A percentile compares a stretch with the other conserved stretches of the same genome.
Conservation (phyloP, 192 early-diverging fungal genomes). For the Coemansia sp. region DNA sequence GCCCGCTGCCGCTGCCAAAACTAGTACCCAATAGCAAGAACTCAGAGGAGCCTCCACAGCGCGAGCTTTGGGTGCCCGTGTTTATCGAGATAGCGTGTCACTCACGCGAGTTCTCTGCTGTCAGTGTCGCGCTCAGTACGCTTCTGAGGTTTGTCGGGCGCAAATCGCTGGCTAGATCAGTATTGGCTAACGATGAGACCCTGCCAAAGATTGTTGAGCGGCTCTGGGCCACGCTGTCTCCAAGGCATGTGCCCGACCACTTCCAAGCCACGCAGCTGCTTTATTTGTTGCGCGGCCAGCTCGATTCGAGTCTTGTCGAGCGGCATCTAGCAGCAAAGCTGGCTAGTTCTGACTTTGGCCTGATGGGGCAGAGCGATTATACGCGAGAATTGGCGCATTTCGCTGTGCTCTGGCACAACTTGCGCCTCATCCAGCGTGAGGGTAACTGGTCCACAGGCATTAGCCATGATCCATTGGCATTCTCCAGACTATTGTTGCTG, state of each 20-base stretch:
- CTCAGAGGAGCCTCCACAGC: neutral
- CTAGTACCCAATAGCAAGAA: neutral
- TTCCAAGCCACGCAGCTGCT: constrained; percentile 63
- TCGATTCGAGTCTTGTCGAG: constrained; percentile 31
- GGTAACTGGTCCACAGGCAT: neutral
- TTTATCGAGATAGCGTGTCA: constrained; percentile 16
- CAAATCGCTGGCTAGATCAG: constrained; percentile 1
- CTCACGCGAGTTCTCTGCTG: constrained; percentile 13
- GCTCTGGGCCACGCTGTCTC: constrained; percentile 68
- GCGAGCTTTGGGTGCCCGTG: constrained; percentile 29
- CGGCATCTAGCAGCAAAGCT: constrained; percentile 28
- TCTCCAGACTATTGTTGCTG: constrained; percentile 75
- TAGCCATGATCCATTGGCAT: constrained; percentile 42
- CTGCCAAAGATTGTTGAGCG: constrained; percentile 31
- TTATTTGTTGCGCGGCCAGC: constrained; percentile 55
- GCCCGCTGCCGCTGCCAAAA: constrained; percentile 9
- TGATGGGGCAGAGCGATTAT: neutral
- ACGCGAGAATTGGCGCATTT: constrained; percentile 24
- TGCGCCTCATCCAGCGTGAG: constrained; percentile 23
- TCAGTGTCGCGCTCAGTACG: constrained; percentile 22
- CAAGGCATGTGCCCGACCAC: constrained; percentile 59
- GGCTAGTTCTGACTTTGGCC: neutral
- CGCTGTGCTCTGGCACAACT: constrained; percentile 37
- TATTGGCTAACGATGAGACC: neutral
- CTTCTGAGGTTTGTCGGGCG: constrained; percentile 32